Evolutionary conservation across 2,329 filamentous ascomycete genomes (phyloP), one percentile per base, ranked within the genome.

Genomic region (Aureobasidium namibiae): DNA sequence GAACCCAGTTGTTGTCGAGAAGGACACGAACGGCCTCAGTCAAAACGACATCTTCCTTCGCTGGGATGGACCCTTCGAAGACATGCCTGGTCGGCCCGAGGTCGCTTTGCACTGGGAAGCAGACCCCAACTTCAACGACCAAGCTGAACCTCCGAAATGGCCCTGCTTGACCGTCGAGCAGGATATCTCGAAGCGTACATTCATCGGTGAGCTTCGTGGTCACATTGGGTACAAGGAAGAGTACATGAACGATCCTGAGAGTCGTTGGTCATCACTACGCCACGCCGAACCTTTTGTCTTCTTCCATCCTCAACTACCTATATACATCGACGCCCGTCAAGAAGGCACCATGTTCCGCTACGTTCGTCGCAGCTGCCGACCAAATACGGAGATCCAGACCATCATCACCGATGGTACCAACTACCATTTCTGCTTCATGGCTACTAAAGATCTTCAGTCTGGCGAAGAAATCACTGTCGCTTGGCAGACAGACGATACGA

Each of bases 401-500:
- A 89, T 91, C 64, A 82, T 96, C 49, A 89, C 89, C 1, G 86
- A 85, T 48, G 81, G 82, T 3, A 86, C 85, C 1, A 87, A 92
- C 64, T 95, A 92, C 68, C 90, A 94, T 69, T 96, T 97, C 72
- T 96, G 92, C 82, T 86, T 96, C 63, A 84, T 96, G 61, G 91
- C 90, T 66, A 89, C 89, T 65, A 82, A 88, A 56, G 80, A 86
- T 38, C 91, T 97, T 82, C 67, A 89, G 78, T 26, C 82, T 80
- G 65, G 82, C 76, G 56, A 90, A 79, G 89, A 89, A 84, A 68
- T 92, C 80, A 74, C 82, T 73, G 64, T 81, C 80, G 64, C 82
- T 77, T 82, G 79, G 79, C 56, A 63, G 48, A 59, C 61, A 14
- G 57, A 61, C 26, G 57, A 63, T 24, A 60, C 56, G 1, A 62